Percentiles rank a stretch among this genome's conserved stretches.
phyloP scores from a whole-genome alignment of 2,329 filamentous ascomycete species.

The Zalaria obscura region DNA sequence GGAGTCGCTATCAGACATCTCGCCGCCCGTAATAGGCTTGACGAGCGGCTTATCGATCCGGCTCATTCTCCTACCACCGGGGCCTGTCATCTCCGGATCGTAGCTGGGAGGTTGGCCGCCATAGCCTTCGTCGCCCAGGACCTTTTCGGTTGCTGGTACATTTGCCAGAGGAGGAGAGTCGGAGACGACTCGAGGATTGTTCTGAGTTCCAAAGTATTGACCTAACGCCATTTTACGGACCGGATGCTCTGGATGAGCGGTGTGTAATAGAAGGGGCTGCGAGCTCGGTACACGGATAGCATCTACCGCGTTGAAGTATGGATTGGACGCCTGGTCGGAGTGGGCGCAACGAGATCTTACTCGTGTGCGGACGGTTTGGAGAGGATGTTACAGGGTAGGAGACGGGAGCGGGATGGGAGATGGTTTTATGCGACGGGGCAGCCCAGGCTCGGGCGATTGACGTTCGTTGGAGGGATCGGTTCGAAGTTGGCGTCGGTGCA shows the following conservation, averaged over 20 bases:
- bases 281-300: slow-evolving; percentile 18
- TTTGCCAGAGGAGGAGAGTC: slow-evolving; percentile 5
- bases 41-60: slow-evolving; percentile 24
- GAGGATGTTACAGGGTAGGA: too few relatives aligned
- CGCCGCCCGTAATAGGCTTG: slow-evolving; percentile 15
- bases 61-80: slow-evolving; percentile 21
- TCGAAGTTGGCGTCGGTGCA: too few relatives aligned
- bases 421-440: too few relatives aligned
- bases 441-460: too few relatives aligned
- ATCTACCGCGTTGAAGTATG: slow-evolving; percentile 17
- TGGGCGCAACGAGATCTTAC: background rate
- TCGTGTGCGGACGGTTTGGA: background rate
- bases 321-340: too few relatives aligned
- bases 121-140: slow-evolving; percentile 11
- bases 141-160: slow-evolving; percentile 7
- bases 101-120: slow-evolving; percentile 10
- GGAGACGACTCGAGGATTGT: slow-evolving; percentile 2
- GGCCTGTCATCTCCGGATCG: slow-evolving; percentile 17
- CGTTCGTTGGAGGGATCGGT: too few relatives aligned
- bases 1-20: slow-evolving; percentile 19
- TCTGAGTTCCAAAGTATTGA: slow-evolving; percentile 4
- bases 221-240: slow-evolving; percentile 38
- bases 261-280: slow-evolving; percentile 23
- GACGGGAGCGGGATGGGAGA: too few relatives aligned
- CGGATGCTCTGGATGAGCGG: slow-evolving; percentile 29